These are phyloP conservation scores for Cladophialophora psammophila DNA, from an alignment of 2,329 filamentous ascomycete species.

Conservation along the genomic window DNA sequence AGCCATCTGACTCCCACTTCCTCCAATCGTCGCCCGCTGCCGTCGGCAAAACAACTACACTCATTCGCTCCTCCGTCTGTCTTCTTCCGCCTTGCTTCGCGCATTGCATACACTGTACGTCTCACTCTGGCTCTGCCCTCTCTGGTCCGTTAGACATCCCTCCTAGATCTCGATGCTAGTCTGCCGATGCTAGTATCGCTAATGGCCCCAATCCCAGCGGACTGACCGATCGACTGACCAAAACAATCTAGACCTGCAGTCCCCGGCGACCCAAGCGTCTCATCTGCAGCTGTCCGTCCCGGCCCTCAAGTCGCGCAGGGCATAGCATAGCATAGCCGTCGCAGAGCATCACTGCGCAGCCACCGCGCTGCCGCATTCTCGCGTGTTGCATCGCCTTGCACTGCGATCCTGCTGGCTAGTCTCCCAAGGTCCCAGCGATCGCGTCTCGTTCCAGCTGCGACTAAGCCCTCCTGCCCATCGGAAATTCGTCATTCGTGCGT, in stretches of 20 bases:
- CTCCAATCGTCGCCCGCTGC: constrained; percentile 26
- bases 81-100: constrained; percentile 25
- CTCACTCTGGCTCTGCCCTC: constrained; percentile 12
- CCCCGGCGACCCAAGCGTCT: constrained; percentile 7
- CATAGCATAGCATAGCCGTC: constrained; percentile 14
- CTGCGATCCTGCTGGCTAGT: constrained; percentile 18
- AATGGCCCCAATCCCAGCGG: constrained; percentile 22
- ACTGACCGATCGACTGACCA: constrained; percentile 17
- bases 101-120: constrained; percentile 25
- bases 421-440: constrained; percentile 7
- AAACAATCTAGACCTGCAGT: constrained; percentile 21
- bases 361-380: constrained; percentile 2
- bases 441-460: constrained; percentile 22
- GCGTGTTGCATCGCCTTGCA: constrained; percentile 22
- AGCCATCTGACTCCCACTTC: constrained; percentile 14
- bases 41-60: constrained; percentile 28
- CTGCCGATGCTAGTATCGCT: constrained; percentile 19
- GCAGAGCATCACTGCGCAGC: constrained; percentile 28
- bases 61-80: constrained; percentile 23
- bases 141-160: constrained; percentile 12
- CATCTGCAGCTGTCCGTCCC: constrained; percentile 38
- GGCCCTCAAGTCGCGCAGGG: constrained; percentile 29
- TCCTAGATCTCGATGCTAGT: constrained; percentile 27
- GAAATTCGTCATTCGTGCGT: constrained; percentile 30
- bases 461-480: constrained; percentile 14